Conservation (phyloP, 768 basidiomycete species). For the Podaxis sp. region DNA sequence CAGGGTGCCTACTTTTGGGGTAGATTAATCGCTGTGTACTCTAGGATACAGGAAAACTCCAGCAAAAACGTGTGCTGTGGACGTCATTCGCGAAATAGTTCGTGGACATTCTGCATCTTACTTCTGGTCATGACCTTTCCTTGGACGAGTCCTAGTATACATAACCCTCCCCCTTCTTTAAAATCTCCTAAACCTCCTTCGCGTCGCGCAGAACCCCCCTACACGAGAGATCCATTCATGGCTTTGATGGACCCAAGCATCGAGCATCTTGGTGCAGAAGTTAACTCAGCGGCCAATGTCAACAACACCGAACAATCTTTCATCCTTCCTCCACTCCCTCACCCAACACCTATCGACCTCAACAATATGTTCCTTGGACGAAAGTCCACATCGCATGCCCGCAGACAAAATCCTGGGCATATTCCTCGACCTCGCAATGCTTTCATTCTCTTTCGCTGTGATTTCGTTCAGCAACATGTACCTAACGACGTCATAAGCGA, state of each 20-base stretch:
- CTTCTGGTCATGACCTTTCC: too few species aligned
- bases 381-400: constrained; percentile 43
- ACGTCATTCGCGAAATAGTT: neutral
- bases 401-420: constrained; percentile 50
- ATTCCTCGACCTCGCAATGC: constrained; percentile 75
- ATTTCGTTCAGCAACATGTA: constrained; percentile 55
- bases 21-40: neutral
- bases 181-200: too few species aligned
- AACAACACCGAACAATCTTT: neutral
- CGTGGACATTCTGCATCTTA: neutral
- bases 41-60: neutral
- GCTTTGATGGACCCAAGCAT: too few species aligned
- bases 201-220: too few species aligned
- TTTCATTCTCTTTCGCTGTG: constrained; percentile 78
- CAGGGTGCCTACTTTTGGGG: constrained; percentile 1
- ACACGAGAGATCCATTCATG: too few species aligned
- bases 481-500: constrained; percentile 5
- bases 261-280: neutral
- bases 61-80: constrained; percentile 2
- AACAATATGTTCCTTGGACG: neutral
- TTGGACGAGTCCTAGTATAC: too few species aligned
- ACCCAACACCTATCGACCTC: neutral
- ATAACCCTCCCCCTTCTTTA: too few species aligned
- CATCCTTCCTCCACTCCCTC: neutral
- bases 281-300: neutral